phyloP scores from a whole-genome alignment of 2,329 filamentous ascomycete species.

The Helicocarpus griseus region DNA sequence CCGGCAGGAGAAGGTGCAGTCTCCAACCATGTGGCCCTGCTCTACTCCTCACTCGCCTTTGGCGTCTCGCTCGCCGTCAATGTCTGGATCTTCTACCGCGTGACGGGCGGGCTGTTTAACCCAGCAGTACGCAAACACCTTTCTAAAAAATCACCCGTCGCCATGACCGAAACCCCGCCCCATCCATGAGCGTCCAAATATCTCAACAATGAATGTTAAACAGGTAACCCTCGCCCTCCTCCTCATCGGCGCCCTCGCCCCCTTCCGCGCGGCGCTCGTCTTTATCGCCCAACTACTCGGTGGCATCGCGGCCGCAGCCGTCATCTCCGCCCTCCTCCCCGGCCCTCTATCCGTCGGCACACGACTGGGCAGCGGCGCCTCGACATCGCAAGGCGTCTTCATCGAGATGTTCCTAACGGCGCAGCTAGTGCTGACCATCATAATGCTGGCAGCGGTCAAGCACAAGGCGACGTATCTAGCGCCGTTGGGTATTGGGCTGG shows the following conservation, averaged over 20 bases:
- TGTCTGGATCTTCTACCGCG: conserved; percentile 46
- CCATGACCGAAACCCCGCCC: too few species aligned
- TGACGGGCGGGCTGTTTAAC: conserved; percentile 44
- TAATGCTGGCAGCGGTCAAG: conserved; percentile 64
- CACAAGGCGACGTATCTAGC: conserved; percentile 63
- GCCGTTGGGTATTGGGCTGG: conserved; percentile 60
- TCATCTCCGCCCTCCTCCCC: conserved; percentile 50
- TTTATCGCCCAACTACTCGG: conserved; percentile 49
- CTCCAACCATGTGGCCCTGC: conserved; percentile 27
- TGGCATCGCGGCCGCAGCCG: conserved; percentile 49
- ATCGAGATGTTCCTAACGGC: conserved; percentile 58
- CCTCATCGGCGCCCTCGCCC: conserved; percentile 49
- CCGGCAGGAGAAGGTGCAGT: conserved; percentile 22
- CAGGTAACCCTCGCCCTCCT: conserved; percentile 50
- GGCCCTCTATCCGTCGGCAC: conserved; percentile 48
- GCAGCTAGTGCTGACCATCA: conserved; percentile 54
- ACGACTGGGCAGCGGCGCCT: conserved; percentile 43
- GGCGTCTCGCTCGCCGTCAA: conserved; percentile 42
- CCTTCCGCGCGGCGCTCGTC: conserved; percentile 43
- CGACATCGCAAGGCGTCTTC: conserved; percentile 51
- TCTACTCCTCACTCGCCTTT: conserved; percentile 37
- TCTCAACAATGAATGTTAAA: neutral
- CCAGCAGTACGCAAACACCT: conserved; percentile 30
- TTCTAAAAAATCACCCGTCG: too few species aligned
- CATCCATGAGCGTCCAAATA: neutral